These are phyloP conservation scores for Rhizophagus sp. DNA, from an alignment of 192 early-diverging fungal genomes.

Conservation along the genomic window DNA sequence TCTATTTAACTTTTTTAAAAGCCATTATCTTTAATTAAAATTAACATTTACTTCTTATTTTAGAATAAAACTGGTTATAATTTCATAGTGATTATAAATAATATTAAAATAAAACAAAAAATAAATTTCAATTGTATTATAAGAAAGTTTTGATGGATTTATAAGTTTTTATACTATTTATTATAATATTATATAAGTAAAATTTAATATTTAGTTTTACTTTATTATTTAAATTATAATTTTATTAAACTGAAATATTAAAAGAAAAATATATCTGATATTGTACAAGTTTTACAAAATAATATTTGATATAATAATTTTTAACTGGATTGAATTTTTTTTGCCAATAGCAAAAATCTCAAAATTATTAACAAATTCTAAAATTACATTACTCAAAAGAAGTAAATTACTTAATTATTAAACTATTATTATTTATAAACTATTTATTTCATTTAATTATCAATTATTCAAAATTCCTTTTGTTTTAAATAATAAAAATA, in stretches of 20 bases:
- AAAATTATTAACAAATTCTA: conserved; percentile 15
- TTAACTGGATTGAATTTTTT: conserved; percentile 26
- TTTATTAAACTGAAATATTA: too few species aligned
- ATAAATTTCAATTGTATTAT: conserved; percentile 20
- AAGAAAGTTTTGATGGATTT: conserved; percentile 6
- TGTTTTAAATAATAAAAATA: too few species aligned
- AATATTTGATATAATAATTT: conserved; percentile 18
- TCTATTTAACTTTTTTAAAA: background rate
- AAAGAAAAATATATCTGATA: too few species aligned
- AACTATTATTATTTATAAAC: background rate
- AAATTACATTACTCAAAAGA: conserved; percentile 8
- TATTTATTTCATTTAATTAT: background rate
- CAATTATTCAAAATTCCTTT: conserved; percentile 2
- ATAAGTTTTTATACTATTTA: background rate
- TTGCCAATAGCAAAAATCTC: conserved; percentile 11
- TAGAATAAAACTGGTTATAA: too few species aligned
- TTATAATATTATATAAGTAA: background rate
- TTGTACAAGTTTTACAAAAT: conserved; percentile 26
- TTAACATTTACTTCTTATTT: background rate
- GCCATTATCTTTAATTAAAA: background rate
- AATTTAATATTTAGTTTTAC: background rate
- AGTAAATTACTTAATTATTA: background rate
- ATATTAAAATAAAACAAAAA: background rate
- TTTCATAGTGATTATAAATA: too few species aligned
- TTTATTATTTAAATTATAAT: background rate